Evolutionary conservation across 495 filamentous ascomycete species (phyloP).

Genomic region (Lasiosphaeria hispida): DNA sequence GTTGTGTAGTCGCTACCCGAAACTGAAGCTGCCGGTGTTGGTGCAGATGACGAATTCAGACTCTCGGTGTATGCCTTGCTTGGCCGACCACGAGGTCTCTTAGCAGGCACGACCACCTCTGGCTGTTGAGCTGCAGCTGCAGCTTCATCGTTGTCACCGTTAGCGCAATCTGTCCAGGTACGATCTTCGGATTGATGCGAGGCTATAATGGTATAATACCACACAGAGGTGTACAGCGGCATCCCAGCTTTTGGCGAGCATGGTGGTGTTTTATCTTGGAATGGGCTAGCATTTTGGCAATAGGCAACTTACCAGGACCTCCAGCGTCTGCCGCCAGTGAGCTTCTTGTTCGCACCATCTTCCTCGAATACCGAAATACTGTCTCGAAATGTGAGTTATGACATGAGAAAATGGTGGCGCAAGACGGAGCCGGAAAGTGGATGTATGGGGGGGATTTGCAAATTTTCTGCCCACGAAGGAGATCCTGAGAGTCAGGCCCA

Average conservation of each 20-base stretch:
- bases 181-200: neutral
- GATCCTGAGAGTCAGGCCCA: neutral
- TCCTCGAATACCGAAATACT: neutral
- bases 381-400: too few relatives aligned
- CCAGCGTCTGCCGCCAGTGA: constrained; percentile 21
- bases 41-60: constrained; percentile 32
- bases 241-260: too few relatives aligned
- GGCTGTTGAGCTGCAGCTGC: neutral
- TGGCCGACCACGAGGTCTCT: constrained; percentile 14
- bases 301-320: constrained; percentile 20
- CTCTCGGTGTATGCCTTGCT: constrained; percentile 10
- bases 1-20: constrained; percentile 66
- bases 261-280: neutral
- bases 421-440: neutral
- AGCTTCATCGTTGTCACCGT: neutral
- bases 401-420: neutral
- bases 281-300: neutral
- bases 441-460: neutral
- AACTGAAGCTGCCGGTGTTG: constrained; percentile 38
- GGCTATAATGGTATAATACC: too few relatives aligned
- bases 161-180: constrained; percentile 1
- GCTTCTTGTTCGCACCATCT: constrained; percentile 27
- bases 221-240: too few relatives aligned
- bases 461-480: too few relatives aligned
- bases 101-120: neutral